Evolutionary conservation across 2,329 filamentous ascomycete genomes (phyloP), one percentile per base, ranked within the genome.

Genomic region (Myriosclerotinia duriaeana): DNA sequence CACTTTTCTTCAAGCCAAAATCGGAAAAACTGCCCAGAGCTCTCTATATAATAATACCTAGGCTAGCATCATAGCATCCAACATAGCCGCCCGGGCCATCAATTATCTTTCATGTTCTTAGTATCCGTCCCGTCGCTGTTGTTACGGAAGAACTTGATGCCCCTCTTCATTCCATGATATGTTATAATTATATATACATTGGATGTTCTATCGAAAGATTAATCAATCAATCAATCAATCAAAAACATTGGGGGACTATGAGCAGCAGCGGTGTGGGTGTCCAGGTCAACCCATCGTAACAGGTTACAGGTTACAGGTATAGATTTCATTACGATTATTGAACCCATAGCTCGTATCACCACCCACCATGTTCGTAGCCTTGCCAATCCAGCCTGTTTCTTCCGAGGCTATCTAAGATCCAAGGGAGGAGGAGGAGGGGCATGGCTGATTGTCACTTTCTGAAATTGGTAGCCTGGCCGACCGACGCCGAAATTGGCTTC

Each of bases 191-290:
- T 26, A 26, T 26, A 26, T 26, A 26, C 3, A 42, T 64, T 36
- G 61, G 20, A 36, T 36, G 26, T 36, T 15, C 6, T 36, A 48
- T 12, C 26, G 30, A 48, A 65, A 22, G 63, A 34, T 26, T 40
- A 40, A 26, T 26, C 53, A 40, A 26, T 26, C 26, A 26, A 3
- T 26, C 26, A 26, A 26, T 26, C 26, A 26, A 38, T 52, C n/a
- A 42, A 34, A 50, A 48, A 65, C 53, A 40, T 9, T 26, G 40
- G 34, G 53, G 54, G 53, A 59, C n/a, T 36, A 14, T 61, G 44
- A 50, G 30, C 58, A 50, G 30, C 58, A 52, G 63, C 63, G 63
- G 63, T 65, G 63, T 65, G 63, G 34, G 63, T 65, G 63, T 65
- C 63, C 63, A 65, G 63, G 63, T 60, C 63, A 65, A 65, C 63